Conservation (phyloP, 169 alveolate genomes). For the Hepatocystis sp. region DNA sequence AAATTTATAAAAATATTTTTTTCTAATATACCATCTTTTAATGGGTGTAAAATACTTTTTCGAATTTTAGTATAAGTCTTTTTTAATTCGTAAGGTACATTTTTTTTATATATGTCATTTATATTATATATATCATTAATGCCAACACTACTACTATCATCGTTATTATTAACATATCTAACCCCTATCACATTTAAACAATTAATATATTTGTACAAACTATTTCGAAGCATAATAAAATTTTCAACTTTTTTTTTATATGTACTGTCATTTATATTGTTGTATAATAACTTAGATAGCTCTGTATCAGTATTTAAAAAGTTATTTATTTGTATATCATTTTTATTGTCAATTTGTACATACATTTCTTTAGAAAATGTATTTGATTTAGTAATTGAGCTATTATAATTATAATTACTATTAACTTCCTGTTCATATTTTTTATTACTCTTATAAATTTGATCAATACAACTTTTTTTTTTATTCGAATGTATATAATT, state of each 20-base stretch:
- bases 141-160: not conserved
- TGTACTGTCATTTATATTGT: conserved; percentile 69
- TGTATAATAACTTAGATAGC: conserved; percentile 25
- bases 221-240: conserved; percentile 68
- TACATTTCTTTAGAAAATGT: conserved; percentile 59
- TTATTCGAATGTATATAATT: no score
- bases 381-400: conserved; percentile 15
- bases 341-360: conserved; percentile 66
- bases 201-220: conserved; percentile 71
- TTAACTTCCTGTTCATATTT: no score
- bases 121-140: conserved; percentile 71
- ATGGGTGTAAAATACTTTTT: conserved; percentile 76
- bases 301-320: conserved; percentile 59
- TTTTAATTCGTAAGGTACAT: conserved; percentile 43
- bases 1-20: conserved; percentile 73
- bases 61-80: conserved; percentile 59
- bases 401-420: no score
- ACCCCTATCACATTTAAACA: conserved; percentile 73
- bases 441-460: no score
- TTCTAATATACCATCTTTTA: conserved; percentile 66
- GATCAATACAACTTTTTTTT: no score
- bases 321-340: conserved; percentile 62
- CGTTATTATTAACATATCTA: conserved; percentile 26
- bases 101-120: conserved; percentile 22
- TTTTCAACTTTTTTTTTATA: conserved; percentile 74